A percentile compares a stretch with the other conserved stretches of the same genome.
phyloP scores from a whole-genome alignment of 2,329 filamentous ascomycete species.

The Dothideomycetes sp. region DNA sequence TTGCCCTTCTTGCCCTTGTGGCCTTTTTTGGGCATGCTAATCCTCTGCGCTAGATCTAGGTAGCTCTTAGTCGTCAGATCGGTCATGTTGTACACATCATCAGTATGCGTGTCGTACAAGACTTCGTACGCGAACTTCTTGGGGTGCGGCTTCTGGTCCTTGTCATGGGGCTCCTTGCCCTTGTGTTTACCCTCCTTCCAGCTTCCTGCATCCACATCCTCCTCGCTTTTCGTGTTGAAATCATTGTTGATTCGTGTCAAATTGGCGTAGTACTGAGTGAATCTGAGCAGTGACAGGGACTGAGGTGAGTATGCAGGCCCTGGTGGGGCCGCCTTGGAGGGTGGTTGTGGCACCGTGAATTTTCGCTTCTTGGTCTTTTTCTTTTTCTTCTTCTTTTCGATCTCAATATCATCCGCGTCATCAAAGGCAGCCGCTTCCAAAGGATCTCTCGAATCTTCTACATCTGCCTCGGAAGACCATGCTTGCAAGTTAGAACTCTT shows the following conservation, averaged over 20 bases:
- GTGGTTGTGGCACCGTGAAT: slow-evolving; percentile 53
- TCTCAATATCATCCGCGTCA: slow-evolving; percentile 14
- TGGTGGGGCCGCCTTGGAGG: slow-evolving; percentile 60
- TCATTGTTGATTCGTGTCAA: slow-evolving; percentile 81
- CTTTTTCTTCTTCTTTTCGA: slow-evolving; percentile 32
- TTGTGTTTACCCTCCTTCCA: slow-evolving; percentile 55
- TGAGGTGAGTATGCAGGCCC: slow-evolving; percentile 88
- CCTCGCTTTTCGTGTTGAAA: slow-evolving; percentile 25
- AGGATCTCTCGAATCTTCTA: background rate
- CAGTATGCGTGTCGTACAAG: slow-evolving; percentile 75
- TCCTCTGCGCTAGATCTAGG: slow-evolving; percentile 67
- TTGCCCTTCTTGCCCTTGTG: slow-evolving; percentile 9
- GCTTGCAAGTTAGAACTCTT: background rate
- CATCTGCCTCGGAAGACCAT: background rate
- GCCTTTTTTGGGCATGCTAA: slow-evolving; percentile 38
- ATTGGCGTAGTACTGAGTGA: slow-evolving; percentile 89
- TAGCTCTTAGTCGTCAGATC: slow-evolving; percentile 80
- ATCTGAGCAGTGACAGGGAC: slow-evolving; percentile 64
- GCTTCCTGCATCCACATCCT: slow-evolving; percentile 21
- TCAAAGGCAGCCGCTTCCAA: background rate
- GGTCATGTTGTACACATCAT: slow-evolving; percentile 60
- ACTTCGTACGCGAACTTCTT: slow-evolving; percentile 63
- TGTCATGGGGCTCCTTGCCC: slow-evolving; percentile 40
- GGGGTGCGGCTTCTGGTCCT: slow-evolving; percentile 44
- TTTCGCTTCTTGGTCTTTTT: slow-evolving; percentile 45